Base-by-base conservation (phyloP, 768 basidiomycete genomes). In the Clavulina sp. region DNA sequence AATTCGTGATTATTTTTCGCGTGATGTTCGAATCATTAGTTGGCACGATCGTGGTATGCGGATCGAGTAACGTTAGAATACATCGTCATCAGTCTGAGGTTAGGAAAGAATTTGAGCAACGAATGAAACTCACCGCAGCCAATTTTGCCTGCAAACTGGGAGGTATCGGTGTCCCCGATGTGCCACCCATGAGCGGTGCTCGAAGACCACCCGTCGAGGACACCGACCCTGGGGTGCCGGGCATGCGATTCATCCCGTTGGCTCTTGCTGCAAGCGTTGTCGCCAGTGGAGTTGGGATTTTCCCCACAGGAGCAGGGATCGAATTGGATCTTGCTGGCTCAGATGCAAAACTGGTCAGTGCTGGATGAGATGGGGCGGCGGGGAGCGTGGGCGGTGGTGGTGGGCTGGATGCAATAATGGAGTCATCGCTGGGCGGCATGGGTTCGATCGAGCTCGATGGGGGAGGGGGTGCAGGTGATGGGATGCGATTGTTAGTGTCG, bases 71-170 rank as follows among this genome's bases (percentile, higher is more conserved):
- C n/a, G n/a, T n/a, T n/a, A n/a, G n/a, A n/a, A n/a, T n/a, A n/a
- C n/a, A n/a, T n/a, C n/a, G n/a, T n/a, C n/a, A n/a, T n/a, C n/a
- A n/a, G n/a, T n/a, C n/a, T n/a, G n/a, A n/a, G n/a, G n/a, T n/a
- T n/a, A n/a, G n/a, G n/a, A n/a, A 53, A n/a, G 55, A 56, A 32
- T 50, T 57, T 41, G 26, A 1, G 31, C 13, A 33, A 43, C 38
- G 21, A 4, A 34, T 19, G 41, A 40, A 1, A 70, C 77, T 59
- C 62, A 92, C 88, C 28, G 82, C 85, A 38, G 84, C 85, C 82
- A 96, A 84, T 70, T 89, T 95, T 56, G 85, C 87, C 62, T 91
- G 89, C 41, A 97, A 73, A 43, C 77, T 73, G 0, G 91, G 86
- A 0, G 92, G 92, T 56, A 97, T 84, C 44, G 83, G 81, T 0